Evolutionary conservation across 2,329 filamentous ascomycete species (phyloP), one percentile per base, ranked within the genome.

Genomic region (Penicillium sp.): DNA sequence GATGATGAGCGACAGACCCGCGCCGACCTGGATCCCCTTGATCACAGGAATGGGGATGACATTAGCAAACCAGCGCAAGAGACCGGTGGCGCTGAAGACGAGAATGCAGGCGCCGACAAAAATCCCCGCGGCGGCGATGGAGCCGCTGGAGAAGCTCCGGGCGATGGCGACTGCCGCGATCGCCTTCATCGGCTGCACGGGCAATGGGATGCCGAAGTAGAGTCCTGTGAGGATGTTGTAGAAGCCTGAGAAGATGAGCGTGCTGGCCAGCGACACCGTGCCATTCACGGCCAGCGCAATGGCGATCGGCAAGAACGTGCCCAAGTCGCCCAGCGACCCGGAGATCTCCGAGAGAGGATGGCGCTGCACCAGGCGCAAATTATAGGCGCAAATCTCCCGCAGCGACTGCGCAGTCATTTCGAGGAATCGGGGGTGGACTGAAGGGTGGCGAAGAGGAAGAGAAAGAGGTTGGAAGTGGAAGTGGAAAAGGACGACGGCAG

Each of bases 21-120:
- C 91, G 25, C 91, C 91, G 33, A 96, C 80, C 67, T 97, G 93
- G 51, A 97, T 96, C 19, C 91, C 91, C 62, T 94, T 95, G 37
- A 97, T 83, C 0, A 97, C 85, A 0, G 90, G 87, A 10, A 90
- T 79, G 0, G 91, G 91, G 7, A 94, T 84, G 10, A 82, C 73
- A n/a, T 73, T 69, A 7, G 86, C 83, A 36, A 87, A 81, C 75
- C 81, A 84, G 41, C 75, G 76, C 20, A 96, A 72, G n/a, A 93
- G 68, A 1, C 91, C 87, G 0, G 88, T 94, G 4, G 82, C 60
- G 57, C 85, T 90, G 61, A 96, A 81, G 1, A 94, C 5, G 7
- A 91, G 75, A 7, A 96, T 83, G 15, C 84, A 77, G 5, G 71
- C 70, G 2, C 83, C 82, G 21, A 95, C 89, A 42, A 87, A 85